Evolutionary conservation across 345 rosid genomes (phyloP).

Genomic region (Anacardium occidentale): DNA sequence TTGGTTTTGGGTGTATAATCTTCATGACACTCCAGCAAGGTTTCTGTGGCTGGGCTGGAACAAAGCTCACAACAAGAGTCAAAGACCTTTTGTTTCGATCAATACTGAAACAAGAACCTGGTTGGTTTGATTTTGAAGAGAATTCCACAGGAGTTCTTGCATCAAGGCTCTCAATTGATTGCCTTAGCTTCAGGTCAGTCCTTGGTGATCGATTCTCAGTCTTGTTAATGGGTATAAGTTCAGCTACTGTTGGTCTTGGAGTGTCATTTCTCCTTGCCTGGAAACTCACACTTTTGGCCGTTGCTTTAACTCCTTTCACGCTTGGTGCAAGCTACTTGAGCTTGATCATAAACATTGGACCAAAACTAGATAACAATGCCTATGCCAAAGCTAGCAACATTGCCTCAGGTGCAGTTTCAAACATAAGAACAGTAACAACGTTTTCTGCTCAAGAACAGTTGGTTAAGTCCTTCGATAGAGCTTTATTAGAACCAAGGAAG

Average conservation of each 20-base stretch:
- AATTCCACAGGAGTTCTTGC: slow-evolving; percentile 56
- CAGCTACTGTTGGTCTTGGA: slow-evolving; percentile 64
- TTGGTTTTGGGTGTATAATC: slow-evolving; percentile 53
- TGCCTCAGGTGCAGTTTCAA: slow-evolving; percentile 63
- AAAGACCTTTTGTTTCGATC: slow-evolving; percentile 51
- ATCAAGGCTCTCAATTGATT: slow-evolving; percentile 54
- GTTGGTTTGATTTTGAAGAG: slow-evolving; percentile 67
- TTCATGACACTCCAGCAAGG: slow-evolving; percentile 70
- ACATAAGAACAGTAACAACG: slow-evolving; percentile 60
- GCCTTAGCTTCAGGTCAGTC: slow-evolving; percentile 53
- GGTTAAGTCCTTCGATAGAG: slow-evolving; percentile 49
- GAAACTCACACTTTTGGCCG: slow-evolving; percentile 53
- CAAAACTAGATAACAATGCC: slow-evolving; percentile 49
- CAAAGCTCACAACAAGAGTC: slow-evolving; percentile 53
- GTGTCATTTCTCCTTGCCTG: slow-evolving; percentile 41
- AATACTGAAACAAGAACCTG: slow-evolving; percentile 63
- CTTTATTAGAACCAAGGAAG: slow-evolving; percentile 53
- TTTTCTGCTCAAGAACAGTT: slow-evolving; percentile 64
- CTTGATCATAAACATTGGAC: slow-evolving; percentile 62
- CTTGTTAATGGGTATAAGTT: slow-evolving; percentile 59
- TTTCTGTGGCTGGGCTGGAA: slow-evolving; percentile 69
- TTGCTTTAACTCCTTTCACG: slow-evolving; percentile 58
- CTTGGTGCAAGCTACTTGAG: slow-evolving; percentile 71
- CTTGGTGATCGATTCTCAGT: slow-evolving; percentile 62
- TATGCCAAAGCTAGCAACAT: slow-evolving; percentile 64